phyloP scores from a whole-genome alignment of 2,329 filamentous ascomycete genomes.

The Claviceps capensis region DNA sequence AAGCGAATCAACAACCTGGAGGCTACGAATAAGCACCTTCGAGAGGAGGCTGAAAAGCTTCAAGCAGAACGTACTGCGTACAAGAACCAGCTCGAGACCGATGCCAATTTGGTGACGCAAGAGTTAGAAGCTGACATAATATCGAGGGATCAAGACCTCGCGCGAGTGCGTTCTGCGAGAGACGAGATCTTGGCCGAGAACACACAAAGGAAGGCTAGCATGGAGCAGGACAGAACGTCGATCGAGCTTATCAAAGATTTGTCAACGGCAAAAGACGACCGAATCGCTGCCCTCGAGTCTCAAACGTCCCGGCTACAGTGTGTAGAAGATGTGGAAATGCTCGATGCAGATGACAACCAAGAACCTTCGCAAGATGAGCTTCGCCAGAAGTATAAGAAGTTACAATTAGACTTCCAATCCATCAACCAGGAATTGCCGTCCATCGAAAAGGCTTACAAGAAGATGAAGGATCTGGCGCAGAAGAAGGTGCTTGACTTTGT shows the following conservation, averaged over 20 bases:
- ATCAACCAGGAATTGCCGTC: slow-evolving; percentile 80
- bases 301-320: slow-evolving; percentile 61
- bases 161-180: slow-evolving; percentile 67
- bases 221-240: slow-evolving; percentile 62
- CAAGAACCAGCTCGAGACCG: slow-evolving; percentile 66
- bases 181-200: slow-evolving; percentile 80
- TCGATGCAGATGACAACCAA: slow-evolving; percentile 35
- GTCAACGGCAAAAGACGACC: slow-evolving; percentile 61
- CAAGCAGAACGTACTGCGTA: slow-evolving; percentile 76
- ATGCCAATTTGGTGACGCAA: slow-evolving; percentile 55
- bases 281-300: slow-evolving; percentile 69
- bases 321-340: slow-evolving; percentile 31
- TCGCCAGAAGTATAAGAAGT: slow-evolving; percentile 54
- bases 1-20: slow-evolving; percentile 86
- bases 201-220: slow-evolving; percentile 61
- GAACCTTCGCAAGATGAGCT: slow-evolving; percentile 56
- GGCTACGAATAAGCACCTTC: slow-evolving; percentile 70
- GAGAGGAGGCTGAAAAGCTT: slow-evolving; percentile 72
- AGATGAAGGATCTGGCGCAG: slow-evolving; percentile 68
- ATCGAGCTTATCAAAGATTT: slow-evolving; percentile 67
- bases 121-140: slow-evolving; percentile 76
- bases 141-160: slow-evolving; percentile 69
- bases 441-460: slow-evolving; percentile 84
- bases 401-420: slow-evolving; percentile 69
- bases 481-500: slow-evolving; percentile 75